Evolutionary conservation across 495 filamentous ascomycete genomes (phyloP).

Genomic region (Immersiella caudata): DNA sequence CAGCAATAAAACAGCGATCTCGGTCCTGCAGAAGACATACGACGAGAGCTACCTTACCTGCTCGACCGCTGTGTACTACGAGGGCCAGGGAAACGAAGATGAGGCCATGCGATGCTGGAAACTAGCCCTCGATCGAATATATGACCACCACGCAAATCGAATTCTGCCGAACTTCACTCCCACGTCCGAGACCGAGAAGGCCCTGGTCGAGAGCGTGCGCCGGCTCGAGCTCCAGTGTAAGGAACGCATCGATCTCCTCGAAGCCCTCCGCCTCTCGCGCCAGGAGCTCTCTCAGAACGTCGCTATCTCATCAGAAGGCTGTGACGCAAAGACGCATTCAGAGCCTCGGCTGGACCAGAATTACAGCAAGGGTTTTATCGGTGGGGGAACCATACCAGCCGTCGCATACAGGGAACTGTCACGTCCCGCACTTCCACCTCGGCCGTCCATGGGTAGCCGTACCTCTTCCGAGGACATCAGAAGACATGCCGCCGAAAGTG

Average conservation of each 20-base stretch:
- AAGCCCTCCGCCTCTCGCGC: conserved; percentile 76
- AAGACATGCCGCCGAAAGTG: conserved; percentile 25
- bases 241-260: conserved; percentile 86
- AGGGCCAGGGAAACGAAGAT: conserved; percentile 89
- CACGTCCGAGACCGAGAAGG: conserved; percentile 81
- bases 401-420: conserved; percentile 77
- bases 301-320: conserved; percentile 16
- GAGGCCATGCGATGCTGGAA: conserved; percentile 94
- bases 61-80: conserved; percentile 94
- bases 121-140: conserved; percentile 86
- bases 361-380: conserved; percentile 64
- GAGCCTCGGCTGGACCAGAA: conserved; percentile 37
- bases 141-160: conserved; percentile 80
- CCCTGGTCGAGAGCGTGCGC: conserved; percentile 76
- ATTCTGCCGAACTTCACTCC: conserved; percentile 70
- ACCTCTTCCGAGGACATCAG: conserved; percentile 54
- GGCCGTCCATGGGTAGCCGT: conserved; percentile 55
- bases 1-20: conserved; percentile 67
- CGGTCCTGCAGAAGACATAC: conserved; percentile 93
- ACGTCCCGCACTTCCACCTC: conserved; percentile 65
- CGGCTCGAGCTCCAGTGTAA: conserved; percentile 91
- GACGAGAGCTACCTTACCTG: conserved; percentile 93
- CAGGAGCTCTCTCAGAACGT: conserved; percentile 55
- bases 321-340: conserved; percentile 13
- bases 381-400: conserved; percentile 77